These are phyloP conservation scores for Plasmodium fragile DNA, from an alignment of 169 alveolate species.

Conservation along the genomic window DNA sequence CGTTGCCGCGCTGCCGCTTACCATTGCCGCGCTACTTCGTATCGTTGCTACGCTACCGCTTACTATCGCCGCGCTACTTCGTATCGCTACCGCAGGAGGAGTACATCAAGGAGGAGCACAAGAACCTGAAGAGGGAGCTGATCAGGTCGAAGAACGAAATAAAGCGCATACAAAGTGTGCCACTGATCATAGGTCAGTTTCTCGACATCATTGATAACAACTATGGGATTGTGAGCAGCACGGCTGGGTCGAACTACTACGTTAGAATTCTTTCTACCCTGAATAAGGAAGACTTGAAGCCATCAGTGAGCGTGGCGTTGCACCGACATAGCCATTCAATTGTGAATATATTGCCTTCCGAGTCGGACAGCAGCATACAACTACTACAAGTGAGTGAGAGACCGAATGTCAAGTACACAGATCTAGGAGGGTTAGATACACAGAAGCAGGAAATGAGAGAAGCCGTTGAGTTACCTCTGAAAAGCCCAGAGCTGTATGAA, in stretches of 20 bases:
- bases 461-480: slow-evolving; percentile 99
- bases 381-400: slow-evolving; percentile 97
- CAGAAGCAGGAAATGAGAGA: slow-evolving; percentile 99
- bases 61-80: neutral
- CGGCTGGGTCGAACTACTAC: slow-evolving; percentile 97
- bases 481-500: slow-evolving; percentile 98
- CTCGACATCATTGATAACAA: slow-evolving; percentile 97
- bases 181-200: slow-evolving; percentile 98
- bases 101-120: slow-evolving; percentile 98
- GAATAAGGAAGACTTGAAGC: slow-evolving; percentile 98
- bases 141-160: slow-evolving; percentile 97
- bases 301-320: slow-evolving; percentile 98
- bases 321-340: slow-evolving; percentile 99
- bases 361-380: slow-evolving; percentile 98
- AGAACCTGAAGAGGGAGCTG: slow-evolving; percentile 97
- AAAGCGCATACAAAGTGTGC: slow-evolving; percentile 98
- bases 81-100: slow-evolving; percentile 88
- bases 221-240: slow-evolving; percentile 97
- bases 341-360: slow-evolving; percentile 99
- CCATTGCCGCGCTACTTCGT: neutral
- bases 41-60: neutral
- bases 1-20: no score
- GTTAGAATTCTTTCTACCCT: slow-evolving; percentile 98
- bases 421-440: slow-evolving; percentile 98
- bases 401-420: slow-evolving; percentile 99